A percentile compares a stretch with the other conserved stretches of the same genome.
phyloP scores from a whole-genome alignment of 73 alveolate species.

The Paramecium tetraurelia region DNA sequence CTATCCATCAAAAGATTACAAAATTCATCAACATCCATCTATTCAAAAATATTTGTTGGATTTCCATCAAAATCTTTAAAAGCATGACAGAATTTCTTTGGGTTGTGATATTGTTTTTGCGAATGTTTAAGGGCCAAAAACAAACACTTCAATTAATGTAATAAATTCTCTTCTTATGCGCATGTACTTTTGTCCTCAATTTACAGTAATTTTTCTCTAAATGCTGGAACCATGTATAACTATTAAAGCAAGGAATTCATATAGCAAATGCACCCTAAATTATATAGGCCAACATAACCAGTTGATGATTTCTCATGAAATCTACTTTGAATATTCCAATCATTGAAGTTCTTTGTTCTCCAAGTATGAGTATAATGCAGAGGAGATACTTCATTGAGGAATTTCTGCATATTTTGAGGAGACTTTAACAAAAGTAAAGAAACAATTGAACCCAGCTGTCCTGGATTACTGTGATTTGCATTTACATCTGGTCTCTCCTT shows the following conservation, averaged over 20 bases:
- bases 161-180: slow-evolving; percentile 43
- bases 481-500: slow-evolving; percentile 49
- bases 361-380: slow-evolving; percentile 10
- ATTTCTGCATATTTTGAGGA: slow-evolving; percentile 2
- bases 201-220: slow-evolving; percentile 61
- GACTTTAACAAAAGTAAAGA: neutral
- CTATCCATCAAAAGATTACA: slow-evolving; percentile 76
- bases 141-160: slow-evolving; percentile 51
- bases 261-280: slow-evolving; percentile 61
- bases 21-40: slow-evolving; percentile 81
- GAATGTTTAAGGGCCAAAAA: slow-evolving; percentile 64
- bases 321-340: slow-evolving; percentile 53
- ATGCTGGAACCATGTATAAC: slow-evolving; percentile 50
- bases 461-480: slow-evolving; percentile 50
- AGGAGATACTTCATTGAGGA: neutral
- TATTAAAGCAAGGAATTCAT: slow-evolving; percentile 52
- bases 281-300: slow-evolving; percentile 70
- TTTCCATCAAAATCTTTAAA: slow-evolving; percentile 88
- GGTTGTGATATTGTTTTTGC: slow-evolving; percentile 79
- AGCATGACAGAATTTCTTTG: slow-evolving; percentile 89
- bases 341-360: slow-evolving; percentile 53
- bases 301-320: slow-evolving; percentile 63
- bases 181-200: slow-evolving; percentile 12
- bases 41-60: slow-evolving; percentile 73
- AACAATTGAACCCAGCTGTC: slow-evolving; percentile 25